A percentile compares a stretch with the other conserved stretches of the same genome.
These are phyloP conservation scores for Trichoderma pleuroti DNA, from an alignment of 2,329 filamentous ascomycete genomes.

Conservation along the genomic window DNA sequence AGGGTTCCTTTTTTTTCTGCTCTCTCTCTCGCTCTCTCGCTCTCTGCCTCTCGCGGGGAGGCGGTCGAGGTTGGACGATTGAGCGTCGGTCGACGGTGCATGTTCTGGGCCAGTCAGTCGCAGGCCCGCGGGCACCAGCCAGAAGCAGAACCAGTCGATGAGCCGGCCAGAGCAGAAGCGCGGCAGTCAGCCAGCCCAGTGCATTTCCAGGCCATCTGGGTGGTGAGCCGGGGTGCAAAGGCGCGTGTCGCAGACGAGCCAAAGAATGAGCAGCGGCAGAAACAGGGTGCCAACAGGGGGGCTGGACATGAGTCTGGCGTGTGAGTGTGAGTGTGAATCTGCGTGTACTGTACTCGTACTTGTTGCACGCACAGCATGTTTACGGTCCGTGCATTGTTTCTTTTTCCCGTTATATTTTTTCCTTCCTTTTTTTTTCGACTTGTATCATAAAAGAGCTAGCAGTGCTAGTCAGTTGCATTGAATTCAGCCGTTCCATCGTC, in stretches of 20 bases:
- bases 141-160: neutral
- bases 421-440: neutral
- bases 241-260: slow-evolving; percentile 22
- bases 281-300: slow-evolving; percentile 17
- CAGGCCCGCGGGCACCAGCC: neutral
- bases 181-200: slow-evolving; percentile 9
- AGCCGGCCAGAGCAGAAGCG: neutral
- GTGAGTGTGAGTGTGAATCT: neutral
- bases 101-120: neutral
- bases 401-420: neutral
- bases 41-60: neutral
- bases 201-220: slow-evolving; percentile 5
- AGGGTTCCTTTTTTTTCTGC: neutral
- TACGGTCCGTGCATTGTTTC: neutral
- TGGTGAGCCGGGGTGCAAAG: neutral
- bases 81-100: neutral
- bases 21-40: neutral
- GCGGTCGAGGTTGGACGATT: neutral
- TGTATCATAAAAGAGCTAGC: neutral
- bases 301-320: no score
- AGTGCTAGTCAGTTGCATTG: neutral
- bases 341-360: neutral
- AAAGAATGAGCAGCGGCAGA: slow-evolving; percentile 21
- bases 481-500: neutral
- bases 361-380: neutral